Percentiles rank a stretch among this genome's conserved stretches.
Evolutionary conservation across 305 asterid genomes (phyloP).

Genomic region (Fraxinus velutina): DNA sequence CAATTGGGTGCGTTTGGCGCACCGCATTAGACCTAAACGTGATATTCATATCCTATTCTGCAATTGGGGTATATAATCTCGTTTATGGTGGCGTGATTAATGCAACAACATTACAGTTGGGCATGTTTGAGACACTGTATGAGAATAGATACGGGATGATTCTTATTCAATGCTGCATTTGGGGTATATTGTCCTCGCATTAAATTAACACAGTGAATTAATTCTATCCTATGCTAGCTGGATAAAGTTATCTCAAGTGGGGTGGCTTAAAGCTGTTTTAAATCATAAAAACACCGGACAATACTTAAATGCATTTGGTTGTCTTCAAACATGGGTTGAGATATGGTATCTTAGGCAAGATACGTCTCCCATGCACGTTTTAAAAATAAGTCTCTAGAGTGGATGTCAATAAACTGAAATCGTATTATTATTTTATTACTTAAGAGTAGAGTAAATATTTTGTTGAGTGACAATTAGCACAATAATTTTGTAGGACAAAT

Average conservation of each 20-base stretch:
- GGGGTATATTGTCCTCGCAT: neutral
- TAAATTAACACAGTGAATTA: neutral
- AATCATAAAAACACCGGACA: neutral
- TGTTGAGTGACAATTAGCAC: neutral
- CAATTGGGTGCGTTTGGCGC: neutral
- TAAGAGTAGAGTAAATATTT: neutral
- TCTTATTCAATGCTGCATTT: neutral
- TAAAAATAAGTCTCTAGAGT: neutral
- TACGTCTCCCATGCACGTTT: neutral
- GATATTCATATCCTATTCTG: neutral
- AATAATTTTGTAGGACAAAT: neutral
- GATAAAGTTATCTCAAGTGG: neutral
- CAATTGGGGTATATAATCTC: neutral
- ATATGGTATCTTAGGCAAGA: neutral
- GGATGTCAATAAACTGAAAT: neutral
- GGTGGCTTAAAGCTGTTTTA: neutral
- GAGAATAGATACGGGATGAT: neutral
- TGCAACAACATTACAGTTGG: neutral
- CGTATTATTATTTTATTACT: neutral
- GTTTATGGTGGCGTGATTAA: neutral
- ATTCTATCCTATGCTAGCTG: neutral
- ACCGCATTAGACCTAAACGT: neutral
- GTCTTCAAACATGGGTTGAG: neutral
- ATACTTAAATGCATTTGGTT: neutral
- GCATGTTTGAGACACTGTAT: neutral